A percentile compares a stretch with the other conserved stretches of the same genome.
phyloP scores from a whole-genome alignment of 2,329 filamentous ascomycete genomes.

The Colletotrichum sp. region DNA sequence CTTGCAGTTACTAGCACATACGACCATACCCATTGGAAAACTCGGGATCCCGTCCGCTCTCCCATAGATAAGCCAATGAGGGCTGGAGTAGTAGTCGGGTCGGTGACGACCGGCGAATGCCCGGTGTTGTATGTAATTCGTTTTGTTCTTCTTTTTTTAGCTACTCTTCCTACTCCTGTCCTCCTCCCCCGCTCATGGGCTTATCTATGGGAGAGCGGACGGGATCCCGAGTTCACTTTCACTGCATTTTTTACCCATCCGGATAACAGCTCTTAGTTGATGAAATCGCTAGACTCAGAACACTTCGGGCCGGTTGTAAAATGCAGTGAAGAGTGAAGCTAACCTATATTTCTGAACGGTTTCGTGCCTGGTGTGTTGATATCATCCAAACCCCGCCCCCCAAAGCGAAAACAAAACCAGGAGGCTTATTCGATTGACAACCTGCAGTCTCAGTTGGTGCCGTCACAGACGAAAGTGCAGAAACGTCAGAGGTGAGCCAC shows the following conservation, averaged over 20 bases:
- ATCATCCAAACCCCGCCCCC: neutral
- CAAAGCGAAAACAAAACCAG: neutral
- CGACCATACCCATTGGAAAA: neutral
- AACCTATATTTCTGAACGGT: neutral
- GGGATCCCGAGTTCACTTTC: neutral
- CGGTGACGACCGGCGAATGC: neutral
- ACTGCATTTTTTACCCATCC: neutral
- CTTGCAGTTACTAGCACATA: neutral
- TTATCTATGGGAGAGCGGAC: neutral
- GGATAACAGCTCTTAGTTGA: neutral
- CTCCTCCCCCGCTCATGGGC: neutral
- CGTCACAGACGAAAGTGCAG: neutral
- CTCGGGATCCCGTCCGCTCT: neutral
- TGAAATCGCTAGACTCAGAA: neutral
- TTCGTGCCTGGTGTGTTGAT: neutral
- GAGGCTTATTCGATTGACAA: neutral
- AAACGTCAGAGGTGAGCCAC: neutral
- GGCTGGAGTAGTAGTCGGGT: too few relatives aligned
- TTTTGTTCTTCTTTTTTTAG: neutral
- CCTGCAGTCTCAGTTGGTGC: neutral
- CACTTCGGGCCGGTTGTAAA: neutral
- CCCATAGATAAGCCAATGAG: neutral
- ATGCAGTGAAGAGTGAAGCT: neutral
- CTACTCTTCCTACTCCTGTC: neutral
- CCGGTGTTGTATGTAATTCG: neutral